Conservation (phyloP, 1,139 yeast genomes). For the Yamadazyma taylorii region DNA sequence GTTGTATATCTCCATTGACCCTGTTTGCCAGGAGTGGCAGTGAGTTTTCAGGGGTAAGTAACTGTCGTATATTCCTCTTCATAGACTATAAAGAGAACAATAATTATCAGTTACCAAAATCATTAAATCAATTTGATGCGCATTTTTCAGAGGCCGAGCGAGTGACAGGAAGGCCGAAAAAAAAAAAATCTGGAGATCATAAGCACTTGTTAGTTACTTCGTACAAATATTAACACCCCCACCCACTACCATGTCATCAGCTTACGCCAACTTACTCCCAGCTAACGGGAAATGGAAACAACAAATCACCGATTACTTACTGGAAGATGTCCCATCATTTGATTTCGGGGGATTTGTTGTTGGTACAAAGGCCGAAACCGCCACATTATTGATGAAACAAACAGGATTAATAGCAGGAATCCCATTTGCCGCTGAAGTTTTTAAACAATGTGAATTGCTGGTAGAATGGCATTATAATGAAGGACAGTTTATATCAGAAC, state of each 20-base stretch:
- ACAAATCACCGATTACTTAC: conserved; percentile 70
- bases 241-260: conserved; percentile 7
- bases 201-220: too few species aligned
- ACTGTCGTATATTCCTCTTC: too few species aligned
- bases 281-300: conserved; percentile 76
- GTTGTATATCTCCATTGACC: too few species aligned
- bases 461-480: conserved; percentile 76
- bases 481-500: conserved; percentile 53
- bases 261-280: conserved; percentile 65
- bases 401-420: conserved; percentile 82
- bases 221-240: too few species aligned
- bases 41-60: too few species aligned
- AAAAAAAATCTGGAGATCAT: too few species aligned
- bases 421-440: conserved; percentile 88
- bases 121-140: too few species aligned
- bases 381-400: conserved; percentile 79
- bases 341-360: conserved; percentile 95
- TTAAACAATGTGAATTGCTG: conserved; percentile 65
- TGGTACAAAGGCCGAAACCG: conserved; percentile 71
- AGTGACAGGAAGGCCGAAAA: too few species aligned
- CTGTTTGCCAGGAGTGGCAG: too few species aligned
- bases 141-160: too few species aligned
- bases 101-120: too few species aligned
- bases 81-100: too few species aligned
- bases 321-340: conserved; percentile 90